Conservation (phyloP, 306 rosid species). For the Malus orientalis region DNA sequence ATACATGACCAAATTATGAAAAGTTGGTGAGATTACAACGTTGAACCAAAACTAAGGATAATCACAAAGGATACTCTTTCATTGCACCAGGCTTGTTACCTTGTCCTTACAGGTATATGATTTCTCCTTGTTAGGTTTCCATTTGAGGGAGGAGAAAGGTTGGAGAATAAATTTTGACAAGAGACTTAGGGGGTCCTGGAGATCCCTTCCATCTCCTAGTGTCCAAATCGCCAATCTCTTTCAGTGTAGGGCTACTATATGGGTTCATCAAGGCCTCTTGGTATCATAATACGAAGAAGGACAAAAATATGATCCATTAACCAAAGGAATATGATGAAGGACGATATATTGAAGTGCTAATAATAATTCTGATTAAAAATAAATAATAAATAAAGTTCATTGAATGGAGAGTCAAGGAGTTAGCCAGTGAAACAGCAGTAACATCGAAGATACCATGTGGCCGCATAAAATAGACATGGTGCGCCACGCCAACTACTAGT, state of each 20-base stretch:
- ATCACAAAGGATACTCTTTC: background rate
- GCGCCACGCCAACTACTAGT: slow-evolving; percentile 71
- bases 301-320: background rate
- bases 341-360: background rate
- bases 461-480: slow-evolving; percentile 93
- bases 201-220: slow-evolving; percentile 94
- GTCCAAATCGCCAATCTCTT: slow-evolving; percentile 94
- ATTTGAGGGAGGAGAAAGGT: slow-evolving; percentile 29
- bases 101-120: background rate
- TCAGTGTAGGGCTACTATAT: slow-evolving; percentile 54
- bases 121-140: background rate
- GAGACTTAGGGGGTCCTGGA: slow-evolving; percentile 70
- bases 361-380: background rate
- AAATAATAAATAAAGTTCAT: too few species aligned
- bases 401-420: slow-evolving; percentile 73
- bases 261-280: slow-evolving; percentile 93
- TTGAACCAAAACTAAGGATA: background rate
- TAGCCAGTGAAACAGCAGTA: slow-evolving; percentile 72
- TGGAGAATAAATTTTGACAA: slow-evolving; percentile 44
- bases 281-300: slow-evolving; percentile 5
- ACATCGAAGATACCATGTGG: slow-evolving; percentile 86
- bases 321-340: background rate
- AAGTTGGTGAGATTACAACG: background rate
- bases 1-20: background rate
- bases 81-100: background rate